Percentiles rank a stretch among this genome's conserved stretches.
Conservation (phyloP, 2,329 filamentous ascomycete species). For the Claviceps fusiformis region DNA sequence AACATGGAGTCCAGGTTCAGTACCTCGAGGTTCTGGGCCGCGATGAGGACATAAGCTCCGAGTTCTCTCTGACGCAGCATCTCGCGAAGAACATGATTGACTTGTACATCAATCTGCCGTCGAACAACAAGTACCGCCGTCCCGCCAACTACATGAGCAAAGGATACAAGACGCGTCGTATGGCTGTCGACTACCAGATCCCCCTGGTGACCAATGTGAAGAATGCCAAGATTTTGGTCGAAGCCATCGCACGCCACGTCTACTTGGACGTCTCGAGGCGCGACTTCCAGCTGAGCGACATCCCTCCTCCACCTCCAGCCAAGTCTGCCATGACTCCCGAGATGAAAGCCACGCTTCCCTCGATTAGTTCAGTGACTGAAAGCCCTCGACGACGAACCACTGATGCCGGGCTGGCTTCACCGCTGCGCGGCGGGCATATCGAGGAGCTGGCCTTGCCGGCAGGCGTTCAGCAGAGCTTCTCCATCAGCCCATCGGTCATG, state of each 20-base stretch:
- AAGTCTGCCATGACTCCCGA: constrained; percentile 44
- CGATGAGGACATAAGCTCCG: constrained; percentile 76
- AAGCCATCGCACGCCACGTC: constrained; percentile 83
- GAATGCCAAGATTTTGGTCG: constrained; percentile 93
- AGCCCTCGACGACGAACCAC: constrained; percentile 21
- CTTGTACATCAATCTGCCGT: constrained; percentile 98
- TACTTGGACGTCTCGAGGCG: constrained; percentile 69
- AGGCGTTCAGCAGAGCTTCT: constrained; percentile 35
- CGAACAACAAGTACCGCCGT: constrained; percentile 90
- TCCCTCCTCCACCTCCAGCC: constrained; percentile 60
- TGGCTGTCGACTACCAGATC: constrained; percentile 96
- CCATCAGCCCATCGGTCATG: constrained; percentile 48
- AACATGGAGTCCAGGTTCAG: constrained; percentile 83
- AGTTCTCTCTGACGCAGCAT: constrained; percentile 95
- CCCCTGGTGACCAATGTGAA: constrained; percentile 97
- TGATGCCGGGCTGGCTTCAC: constrained; percentile 13
- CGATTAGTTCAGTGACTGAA: constrained; percentile 22
- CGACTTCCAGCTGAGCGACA: constrained; percentile 86
- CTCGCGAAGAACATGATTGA: constrained; percentile 96
- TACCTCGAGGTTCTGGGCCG: constrained; percentile 79
- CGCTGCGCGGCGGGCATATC: constrained; percentile 14
- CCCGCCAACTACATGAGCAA: constrained; percentile 98
- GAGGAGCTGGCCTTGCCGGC: constrained; percentile 34
- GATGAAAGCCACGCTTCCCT: constrained; percentile 35
- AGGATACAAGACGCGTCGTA: constrained; percentile 89